Conservation (phyloP, 2,329 filamentous ascomycete genomes). For the Talaromyces sp. region DNA sequence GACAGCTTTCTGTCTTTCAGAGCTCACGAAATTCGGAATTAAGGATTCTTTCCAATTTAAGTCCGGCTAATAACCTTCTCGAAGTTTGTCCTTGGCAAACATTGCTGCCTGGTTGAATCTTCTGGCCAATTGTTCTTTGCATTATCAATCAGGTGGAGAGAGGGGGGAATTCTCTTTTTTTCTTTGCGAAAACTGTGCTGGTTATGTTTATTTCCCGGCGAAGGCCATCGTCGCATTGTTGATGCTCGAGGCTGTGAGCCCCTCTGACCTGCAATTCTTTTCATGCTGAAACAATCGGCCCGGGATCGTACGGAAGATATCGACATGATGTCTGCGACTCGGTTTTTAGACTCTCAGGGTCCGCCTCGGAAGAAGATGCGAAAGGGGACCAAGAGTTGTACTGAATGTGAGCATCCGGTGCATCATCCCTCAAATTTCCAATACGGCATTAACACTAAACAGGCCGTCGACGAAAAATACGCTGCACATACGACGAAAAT, state of each 20-base stretch:
- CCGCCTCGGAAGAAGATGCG: slow-evolving; percentile 41
- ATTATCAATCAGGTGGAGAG: not conserved
- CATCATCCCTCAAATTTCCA: not conserved
- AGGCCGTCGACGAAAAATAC: slow-evolving; percentile 40
- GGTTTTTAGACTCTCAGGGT: slow-evolving; percentile 23
- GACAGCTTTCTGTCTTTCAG: not conserved
- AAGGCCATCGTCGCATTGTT: not conserved
- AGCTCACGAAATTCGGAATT: not conserved
- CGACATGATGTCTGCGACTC: slow-evolving; percentile 17
- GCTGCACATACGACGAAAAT: slow-evolving; percentile 35
- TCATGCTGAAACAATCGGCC: too few relatives aligned
- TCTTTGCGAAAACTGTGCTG: not conserved
- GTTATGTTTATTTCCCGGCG: not conserved
- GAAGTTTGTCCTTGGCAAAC: not conserved
- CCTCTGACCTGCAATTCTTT: not conserved
- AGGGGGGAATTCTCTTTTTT: not conserved
- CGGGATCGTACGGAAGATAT: not conserved
- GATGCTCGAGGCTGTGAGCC: not conserved
- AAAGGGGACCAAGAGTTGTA: slow-evolving; percentile 41
- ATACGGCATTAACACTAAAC: not conserved
- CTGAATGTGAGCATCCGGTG: slow-evolving; percentile 29
- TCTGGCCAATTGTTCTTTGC: not conserved
- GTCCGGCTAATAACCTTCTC: not conserved
- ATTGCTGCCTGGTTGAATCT: slow-evolving; percentile 3
- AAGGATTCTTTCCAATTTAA: not conserved